Evolutionary conservation across 1,284 basidiomycete species (phyloP), one percentile per base, ranked within the genome.

Genomic region (Heterobasidion irregulare): DNA sequence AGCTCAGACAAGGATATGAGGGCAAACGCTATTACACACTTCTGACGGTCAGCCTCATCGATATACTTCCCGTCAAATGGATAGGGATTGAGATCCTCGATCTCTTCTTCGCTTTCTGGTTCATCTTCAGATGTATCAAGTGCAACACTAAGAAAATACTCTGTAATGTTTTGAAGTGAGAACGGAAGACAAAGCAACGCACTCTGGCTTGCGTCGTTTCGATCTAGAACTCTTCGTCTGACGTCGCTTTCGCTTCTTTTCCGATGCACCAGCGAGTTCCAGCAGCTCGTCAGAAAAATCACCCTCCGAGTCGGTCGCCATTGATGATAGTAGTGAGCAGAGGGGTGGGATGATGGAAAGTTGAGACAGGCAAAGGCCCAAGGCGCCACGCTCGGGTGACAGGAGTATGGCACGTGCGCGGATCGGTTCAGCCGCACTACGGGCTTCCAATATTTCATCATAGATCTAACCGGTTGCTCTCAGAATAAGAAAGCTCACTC

Each of bases 21-120:
- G 26, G 32, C 15, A 52, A 38, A 45, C 13, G 45, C 58, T 38
- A 52, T 56, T 52, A 66, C 86, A 72, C 70, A 93, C 91, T 77
- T 72, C 61, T 88, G 80, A 65, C 89, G 83, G 68, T 98, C 95
- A 4, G 75, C 78, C 62, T 92, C 90, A 64, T 94, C 83, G 56
- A 82, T 80, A 68, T 92, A 98, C 69, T 93, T 92, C 49, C 92
- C 92, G 63, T 97, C 94, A 18, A 96, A 73, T 0, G 93, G 94
- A 67, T 93, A 98, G 5, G 86, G 86, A 62, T 92, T 89, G n/a
- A 65, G 58, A 15, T 56, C 57, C 13, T 69, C 64, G 45, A 56
- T 66, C 2, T 78, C 78, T 53, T 82, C 82, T 63, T 84, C 85
- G 60, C 80, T 82, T 64, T 84, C 83, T 15, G 73, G 75, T 19